A percentile compares a stretch with the other conserved stretches of the same genome.
These are phyloP conservation scores for Catunica adiposa DNA, from an alignment of 2,329 filamentous ascomycete species.

Conservation along the genomic window DNA sequence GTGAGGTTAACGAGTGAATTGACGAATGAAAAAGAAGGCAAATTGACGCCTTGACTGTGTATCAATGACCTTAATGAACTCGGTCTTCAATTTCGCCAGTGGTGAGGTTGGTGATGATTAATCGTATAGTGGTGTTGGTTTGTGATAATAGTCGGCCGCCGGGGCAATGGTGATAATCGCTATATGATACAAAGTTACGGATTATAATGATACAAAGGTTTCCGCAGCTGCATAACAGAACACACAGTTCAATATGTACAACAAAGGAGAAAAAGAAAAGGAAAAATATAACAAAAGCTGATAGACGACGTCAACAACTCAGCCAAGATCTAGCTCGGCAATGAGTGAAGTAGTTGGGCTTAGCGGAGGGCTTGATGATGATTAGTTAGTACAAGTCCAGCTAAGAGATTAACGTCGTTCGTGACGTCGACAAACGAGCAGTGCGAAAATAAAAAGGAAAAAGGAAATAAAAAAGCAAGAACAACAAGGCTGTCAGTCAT, in stretches of 20 bases:
- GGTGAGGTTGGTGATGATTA: neutral
- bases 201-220: neutral
- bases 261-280: neutral
- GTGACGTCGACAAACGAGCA: neutral
- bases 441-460: neutral
- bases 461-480: conserved; percentile 2
- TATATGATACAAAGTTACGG: neutral
- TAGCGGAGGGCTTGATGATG: neutral
- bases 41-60: neutral
- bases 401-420: neutral
- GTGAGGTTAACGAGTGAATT: neutral
- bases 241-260: neutral
- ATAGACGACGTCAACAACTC: neutral
- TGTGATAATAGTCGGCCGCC: neutral
- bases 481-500: neutral
- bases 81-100: neutral
- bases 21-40: neutral
- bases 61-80: neutral
- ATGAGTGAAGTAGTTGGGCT: neutral
- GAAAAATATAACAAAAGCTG: neutral
- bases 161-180: conserved; percentile 1
- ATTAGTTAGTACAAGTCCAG: neutral
- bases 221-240: neutral
- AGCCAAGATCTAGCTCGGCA: conserved; percentile 1
- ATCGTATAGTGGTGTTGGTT: neutral